phyloP scores from a whole-genome alignment of 2,329 filamentous ascomycete genomes.

The Gaeumannomyces tritici region DNA sequence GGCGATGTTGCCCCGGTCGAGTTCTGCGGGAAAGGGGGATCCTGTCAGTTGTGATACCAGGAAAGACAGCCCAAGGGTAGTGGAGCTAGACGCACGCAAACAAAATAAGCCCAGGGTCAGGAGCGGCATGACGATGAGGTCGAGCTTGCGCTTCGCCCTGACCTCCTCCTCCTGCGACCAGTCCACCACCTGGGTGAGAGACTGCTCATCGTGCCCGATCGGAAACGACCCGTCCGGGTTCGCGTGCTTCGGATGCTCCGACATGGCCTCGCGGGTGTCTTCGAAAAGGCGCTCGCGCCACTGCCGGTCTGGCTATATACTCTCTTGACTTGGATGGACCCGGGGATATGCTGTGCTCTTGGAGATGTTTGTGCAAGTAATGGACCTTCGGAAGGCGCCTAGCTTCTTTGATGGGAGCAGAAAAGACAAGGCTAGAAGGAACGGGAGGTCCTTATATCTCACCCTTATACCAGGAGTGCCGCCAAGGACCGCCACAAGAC shows the following conservation, averaged over 20 bases:
- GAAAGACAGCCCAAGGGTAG: background rate
- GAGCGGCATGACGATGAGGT: constrained; percentile 31
- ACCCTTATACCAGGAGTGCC: background rate
- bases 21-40: constrained; percentile 15
- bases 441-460: background rate
- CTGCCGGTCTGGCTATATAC: background rate
- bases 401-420: too few species aligned
- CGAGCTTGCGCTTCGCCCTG: constrained; percentile 28
- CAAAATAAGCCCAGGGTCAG: constrained; percentile 31
- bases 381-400: too few species aligned
- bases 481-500: background rate
- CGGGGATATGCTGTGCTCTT: background rate
- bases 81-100: constrained; percentile 20
- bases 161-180: constrained; percentile 25
- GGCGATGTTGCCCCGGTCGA: constrained; percentile 27
- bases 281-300: too few species aligned
- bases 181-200: constrained; percentile 17
- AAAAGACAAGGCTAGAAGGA: background rate
- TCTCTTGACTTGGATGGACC: background rate
- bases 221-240: background rate
- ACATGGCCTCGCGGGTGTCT: background rate
- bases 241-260: background rate
- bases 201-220: constrained; percentile 16
- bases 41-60: too few species aligned
- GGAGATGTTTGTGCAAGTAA: background rate